phyloP scores from a whole-genome alignment of 2,329 filamentous ascomycete genomes.

The Fusarium euwallaceae region DNA sequence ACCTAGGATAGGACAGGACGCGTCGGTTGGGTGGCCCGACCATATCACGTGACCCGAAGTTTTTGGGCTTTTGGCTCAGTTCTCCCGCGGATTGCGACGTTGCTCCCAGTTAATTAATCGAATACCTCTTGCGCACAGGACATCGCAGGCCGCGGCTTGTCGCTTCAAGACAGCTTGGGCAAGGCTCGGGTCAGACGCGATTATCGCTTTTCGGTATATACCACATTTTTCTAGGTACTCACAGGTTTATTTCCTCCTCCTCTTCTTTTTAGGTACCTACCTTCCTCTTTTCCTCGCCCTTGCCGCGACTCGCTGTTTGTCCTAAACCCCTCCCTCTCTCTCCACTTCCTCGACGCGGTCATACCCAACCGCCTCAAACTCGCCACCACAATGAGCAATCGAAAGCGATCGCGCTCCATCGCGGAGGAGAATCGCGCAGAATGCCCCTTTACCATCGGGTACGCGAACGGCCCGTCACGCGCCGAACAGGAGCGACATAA shows the following conservation, averaged over 20 bases:
- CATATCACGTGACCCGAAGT: conserved; percentile 39
- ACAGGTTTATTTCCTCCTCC: not conserved
- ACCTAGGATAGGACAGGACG: too few species aligned
- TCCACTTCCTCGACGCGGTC: conserved; percentile 42
- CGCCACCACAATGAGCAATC: conserved; percentile 51
- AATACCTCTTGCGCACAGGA: conserved; percentile 46
- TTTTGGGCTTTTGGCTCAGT: conserved; percentile 44
- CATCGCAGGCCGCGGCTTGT: conserved; percentile 49
- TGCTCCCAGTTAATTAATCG: conserved; percentile 43
- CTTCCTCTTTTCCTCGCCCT: conserved; percentile 14
- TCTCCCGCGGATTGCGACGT: conserved; percentile 46
- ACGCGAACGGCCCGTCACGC: conserved; percentile 47
- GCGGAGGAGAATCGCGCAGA: conserved; percentile 67
- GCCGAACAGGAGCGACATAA: conserved; percentile 54
- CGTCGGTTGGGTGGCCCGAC: conserved; percentile 28
- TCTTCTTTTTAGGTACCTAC: not conserved
- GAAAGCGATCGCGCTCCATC: conserved; percentile 66
- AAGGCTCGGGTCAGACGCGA: conserved; percentile 43
- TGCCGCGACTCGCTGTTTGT: conserved; percentile 36
- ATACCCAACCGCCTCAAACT: conserved; percentile 37
- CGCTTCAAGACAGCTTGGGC: conserved; percentile 48
- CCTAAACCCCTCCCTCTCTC: conserved; percentile 46
- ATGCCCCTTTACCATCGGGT: conserved; percentile 64
- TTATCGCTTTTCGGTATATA: conserved; percentile 22
- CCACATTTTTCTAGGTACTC: not conserved